Evolutionary conservation across 257 asterid species (phyloP).

Genomic region (Eucommia ulmoides): DNA sequence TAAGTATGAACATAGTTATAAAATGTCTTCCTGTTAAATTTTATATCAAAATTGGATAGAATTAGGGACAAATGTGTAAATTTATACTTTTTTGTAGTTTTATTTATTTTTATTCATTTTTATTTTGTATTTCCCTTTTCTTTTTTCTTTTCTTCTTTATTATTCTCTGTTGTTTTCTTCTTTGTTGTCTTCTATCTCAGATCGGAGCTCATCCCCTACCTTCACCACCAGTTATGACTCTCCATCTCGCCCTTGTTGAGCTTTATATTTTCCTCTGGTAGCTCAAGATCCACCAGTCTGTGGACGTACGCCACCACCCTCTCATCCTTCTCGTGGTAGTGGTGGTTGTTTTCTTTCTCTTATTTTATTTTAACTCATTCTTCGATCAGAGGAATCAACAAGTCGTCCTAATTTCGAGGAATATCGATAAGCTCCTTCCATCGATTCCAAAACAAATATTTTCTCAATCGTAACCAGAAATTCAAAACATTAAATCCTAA

Average conservation of each 20-base stretch:
- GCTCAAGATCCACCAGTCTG: not conserved
- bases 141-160: too few relatives aligned
- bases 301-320: not conserved
- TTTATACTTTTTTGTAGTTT: too few relatives aligned
- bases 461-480: not conserved
- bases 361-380: not conserved
- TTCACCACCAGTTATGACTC: too few relatives aligned
- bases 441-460: not conserved
- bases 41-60: too few relatives aligned
- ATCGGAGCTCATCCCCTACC: too few relatives aligned
- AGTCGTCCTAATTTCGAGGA: not conserved
- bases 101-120: too few relatives aligned
- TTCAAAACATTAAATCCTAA: not conserved
- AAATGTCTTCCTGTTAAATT: too few relatives aligned
- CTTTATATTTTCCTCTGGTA: not conserved
- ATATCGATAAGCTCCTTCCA: not conserved
- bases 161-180: too few relatives aligned
- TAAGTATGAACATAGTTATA: too few relatives aligned
- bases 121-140: too few relatives aligned
- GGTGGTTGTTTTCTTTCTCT: not conserved
- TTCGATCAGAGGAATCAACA: not conserved
- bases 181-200: too few relatives aligned
- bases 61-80: too few relatives aligned
- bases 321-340: not conserved
- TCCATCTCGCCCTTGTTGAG: not conserved